Conservation (phyloP, 192 early-diverging fungal genomes). For the Coemansia pectinata region DNA sequence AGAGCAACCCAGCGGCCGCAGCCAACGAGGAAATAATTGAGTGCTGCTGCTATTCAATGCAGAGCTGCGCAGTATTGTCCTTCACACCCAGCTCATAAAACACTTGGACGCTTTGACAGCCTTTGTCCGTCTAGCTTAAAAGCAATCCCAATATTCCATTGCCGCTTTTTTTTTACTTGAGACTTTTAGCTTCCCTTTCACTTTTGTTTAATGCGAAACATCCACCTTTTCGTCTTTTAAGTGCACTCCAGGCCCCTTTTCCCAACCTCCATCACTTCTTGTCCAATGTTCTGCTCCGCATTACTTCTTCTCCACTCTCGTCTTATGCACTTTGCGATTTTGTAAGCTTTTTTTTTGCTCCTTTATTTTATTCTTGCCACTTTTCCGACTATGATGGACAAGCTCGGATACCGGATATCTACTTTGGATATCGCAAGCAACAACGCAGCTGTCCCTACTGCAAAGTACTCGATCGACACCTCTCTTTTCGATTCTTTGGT, state of each 20-base stretch:
- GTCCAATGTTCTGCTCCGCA: background rate
- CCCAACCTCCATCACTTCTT: background rate
- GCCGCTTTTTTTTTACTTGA: background rate
- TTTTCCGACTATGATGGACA: slow-evolving; percentile 13
- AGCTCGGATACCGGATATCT: slow-evolving; percentile 27
- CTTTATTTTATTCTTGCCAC: background rate
- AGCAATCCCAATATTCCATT: background rate
- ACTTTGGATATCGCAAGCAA: slow-evolving; percentile 4
- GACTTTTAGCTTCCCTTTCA: background rate
- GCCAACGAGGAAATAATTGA: background rate
- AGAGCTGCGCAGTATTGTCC: background rate
- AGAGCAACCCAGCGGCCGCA: background rate
- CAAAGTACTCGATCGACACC: slow-evolving; percentile 47
- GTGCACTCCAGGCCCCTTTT: background rate
- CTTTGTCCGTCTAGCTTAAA: background rate
- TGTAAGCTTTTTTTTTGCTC: slow-evolving; percentile 6
- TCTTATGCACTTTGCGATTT: background rate
- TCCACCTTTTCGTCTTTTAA: background rate
- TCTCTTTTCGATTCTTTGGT: slow-evolving; percentile 48
- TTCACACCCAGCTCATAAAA: background rate
- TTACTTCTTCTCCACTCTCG: background rate
- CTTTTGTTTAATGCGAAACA: background rate
- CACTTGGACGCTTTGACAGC: background rate
- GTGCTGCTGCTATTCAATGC: background rate
- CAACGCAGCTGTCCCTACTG: background rate